Percentiles rank a stretch among this genome's conserved stretches.
These are phyloP conservation scores for Trichoderma semiorbis DNA, from an alignment of 2,329 filamentous ascomycete species.

Conservation along the genomic window DNA sequence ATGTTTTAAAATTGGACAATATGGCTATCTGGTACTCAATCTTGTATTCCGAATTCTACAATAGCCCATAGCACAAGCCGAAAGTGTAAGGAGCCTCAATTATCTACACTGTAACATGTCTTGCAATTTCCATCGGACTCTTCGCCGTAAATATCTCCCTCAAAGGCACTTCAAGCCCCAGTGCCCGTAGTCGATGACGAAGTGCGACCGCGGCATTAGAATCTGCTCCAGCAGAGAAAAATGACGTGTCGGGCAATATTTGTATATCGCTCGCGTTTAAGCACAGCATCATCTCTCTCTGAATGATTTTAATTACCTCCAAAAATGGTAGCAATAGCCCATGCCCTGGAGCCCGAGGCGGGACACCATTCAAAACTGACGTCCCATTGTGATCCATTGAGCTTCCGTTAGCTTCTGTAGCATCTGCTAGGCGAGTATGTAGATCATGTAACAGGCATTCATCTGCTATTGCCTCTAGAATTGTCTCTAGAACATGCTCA, in stretches of 20 bases:
- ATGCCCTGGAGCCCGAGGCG: background rate
- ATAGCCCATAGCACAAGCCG: background rate
- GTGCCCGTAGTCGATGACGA: background rate
- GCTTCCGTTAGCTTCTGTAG: background rate
- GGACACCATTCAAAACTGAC: background rate
- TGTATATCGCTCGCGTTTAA: background rate
- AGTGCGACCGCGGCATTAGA: background rate
- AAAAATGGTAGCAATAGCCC: background rate
- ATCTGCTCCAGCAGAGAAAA: conserved; percentile 14
- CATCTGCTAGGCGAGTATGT: background rate
- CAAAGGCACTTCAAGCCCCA: background rate
- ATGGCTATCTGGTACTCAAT: background rate
- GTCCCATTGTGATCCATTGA: too few species aligned
- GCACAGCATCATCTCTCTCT: background rate
- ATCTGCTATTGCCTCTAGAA: background rate
- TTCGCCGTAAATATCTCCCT: background rate
- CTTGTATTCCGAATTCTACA: background rate
- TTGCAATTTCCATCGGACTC: background rate
- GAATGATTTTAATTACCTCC: background rate
- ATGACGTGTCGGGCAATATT: background rate
- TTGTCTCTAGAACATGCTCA: background rate
- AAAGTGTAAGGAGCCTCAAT: background rate
- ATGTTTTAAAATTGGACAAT: background rate
- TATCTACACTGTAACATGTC: background rate
- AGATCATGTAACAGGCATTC: background rate